These are phyloP conservation scores for Melaleuca quinquenervia DNA, from an alignment of 345 rosid species.

Conservation along the genomic window DNA sequence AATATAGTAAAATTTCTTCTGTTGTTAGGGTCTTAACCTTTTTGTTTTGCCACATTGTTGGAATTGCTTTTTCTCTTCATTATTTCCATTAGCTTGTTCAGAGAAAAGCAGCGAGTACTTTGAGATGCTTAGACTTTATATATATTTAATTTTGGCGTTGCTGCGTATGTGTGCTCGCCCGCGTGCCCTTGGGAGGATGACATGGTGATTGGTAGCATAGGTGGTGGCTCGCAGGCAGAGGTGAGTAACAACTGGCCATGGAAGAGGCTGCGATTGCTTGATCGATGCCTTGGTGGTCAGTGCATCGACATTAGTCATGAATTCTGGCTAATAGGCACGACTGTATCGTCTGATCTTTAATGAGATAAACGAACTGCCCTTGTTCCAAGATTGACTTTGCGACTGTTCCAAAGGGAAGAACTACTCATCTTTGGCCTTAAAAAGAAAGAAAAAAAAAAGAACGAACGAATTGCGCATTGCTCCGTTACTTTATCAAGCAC, in stretches of 20 bases:
- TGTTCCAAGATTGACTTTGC: background rate
- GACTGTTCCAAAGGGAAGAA: background rate
- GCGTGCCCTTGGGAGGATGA: background rate
- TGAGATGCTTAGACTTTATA: background rate
- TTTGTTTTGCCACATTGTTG: background rate
- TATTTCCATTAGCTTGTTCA: background rate
- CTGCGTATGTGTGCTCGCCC: background rate
- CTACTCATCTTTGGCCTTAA: background rate
- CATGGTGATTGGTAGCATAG: background rate
- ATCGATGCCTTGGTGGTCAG: background rate
- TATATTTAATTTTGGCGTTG: background rate
- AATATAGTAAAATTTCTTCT: background rate
- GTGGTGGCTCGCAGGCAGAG: background rate
- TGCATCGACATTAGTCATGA: background rate
- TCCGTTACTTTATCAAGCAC: background rate
- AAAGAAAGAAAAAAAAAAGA: too few relatives aligned
- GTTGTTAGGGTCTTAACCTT: background rate
- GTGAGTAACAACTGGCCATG: background rate
- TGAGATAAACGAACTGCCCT: background rate
- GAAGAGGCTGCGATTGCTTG: background rate
- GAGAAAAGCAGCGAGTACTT: background rate
- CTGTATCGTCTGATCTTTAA: background rate
- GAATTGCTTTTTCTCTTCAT: background rate
- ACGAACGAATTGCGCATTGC: background rate
- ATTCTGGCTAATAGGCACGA: background rate